Conservation (phyloP, 163 green algal genomes). For the Chlamydomonas reinhardtii region DNA sequence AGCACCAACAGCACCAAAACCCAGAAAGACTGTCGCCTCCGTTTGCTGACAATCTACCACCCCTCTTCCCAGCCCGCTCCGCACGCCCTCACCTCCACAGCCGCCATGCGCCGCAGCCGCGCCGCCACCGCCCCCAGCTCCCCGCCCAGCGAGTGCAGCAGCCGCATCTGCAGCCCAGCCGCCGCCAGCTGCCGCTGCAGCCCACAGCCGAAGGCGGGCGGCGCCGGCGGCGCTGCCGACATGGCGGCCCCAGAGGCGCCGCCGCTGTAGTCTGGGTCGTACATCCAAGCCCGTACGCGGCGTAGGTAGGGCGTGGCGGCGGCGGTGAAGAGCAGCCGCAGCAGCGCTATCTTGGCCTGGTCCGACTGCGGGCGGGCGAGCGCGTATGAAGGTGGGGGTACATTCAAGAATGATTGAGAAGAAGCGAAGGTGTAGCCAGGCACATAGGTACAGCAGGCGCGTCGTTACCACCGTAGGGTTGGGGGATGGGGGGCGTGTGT, state of each 20-base stretch:
- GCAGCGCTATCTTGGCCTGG: slow-evolving; percentile 17
- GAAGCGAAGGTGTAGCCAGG: no score
- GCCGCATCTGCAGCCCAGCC: slow-evolving; percentile 33
- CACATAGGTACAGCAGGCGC: no score
- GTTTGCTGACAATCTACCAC: background rate
- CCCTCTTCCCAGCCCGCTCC: background rate
- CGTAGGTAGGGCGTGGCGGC: slow-evolving; percentile 29
- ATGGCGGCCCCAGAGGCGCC: background rate
- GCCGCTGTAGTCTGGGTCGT: background rate
- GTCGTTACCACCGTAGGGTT: no score
- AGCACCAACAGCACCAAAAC: no score
- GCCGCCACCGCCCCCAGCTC: slow-evolving; percentile 13
- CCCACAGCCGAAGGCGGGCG: background rate
- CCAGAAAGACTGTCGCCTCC: no score
- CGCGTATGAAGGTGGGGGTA: background rate
- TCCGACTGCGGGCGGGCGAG: slow-evolving; percentile 3
- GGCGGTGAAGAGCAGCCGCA: slow-evolving; percentile 32
- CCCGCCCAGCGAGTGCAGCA: slow-evolving; percentile 6
- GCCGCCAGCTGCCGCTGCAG: slow-evolving; percentile 12
- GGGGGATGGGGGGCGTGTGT: no score
- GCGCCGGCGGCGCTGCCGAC: background rate
- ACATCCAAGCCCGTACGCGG: slow-evolving; percentile 34
- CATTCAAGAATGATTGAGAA: no score
- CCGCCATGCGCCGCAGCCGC: slow-evolving; percentile 27
- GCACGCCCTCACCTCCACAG: slow-evolving; percentile 4